A percentile compares a stretch with the other conserved stretches of the same genome.
Evolutionary conservation across 1,284 basidiomycete genomes (phyloP).

Genomic region (Moesziomyces sp.): DNA sequence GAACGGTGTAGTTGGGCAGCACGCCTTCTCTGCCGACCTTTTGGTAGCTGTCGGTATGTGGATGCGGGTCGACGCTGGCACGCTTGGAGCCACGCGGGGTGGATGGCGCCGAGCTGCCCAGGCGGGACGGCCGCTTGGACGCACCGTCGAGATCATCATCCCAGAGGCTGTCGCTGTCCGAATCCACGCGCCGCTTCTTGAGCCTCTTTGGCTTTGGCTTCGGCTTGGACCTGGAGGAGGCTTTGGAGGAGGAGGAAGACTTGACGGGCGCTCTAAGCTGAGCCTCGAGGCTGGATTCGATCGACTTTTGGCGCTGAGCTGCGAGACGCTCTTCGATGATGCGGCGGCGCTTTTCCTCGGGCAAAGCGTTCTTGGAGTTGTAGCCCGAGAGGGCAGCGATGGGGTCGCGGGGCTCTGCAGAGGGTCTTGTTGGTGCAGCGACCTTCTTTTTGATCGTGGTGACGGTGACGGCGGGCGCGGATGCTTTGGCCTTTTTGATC

Average conservation of each 20-base stretch:
- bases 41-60: conserved; percentile 37
- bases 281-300: conserved; percentile 35
- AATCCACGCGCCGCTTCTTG: conserved; percentile 20
- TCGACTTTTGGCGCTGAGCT: conserved; percentile 40
- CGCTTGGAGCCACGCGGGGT: conserved; percentile 40
- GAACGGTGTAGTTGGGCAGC: conserved; percentile 38
- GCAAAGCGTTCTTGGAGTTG: conserved; percentile 44
- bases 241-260: conserved; percentile 15
- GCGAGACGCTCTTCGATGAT: conserved; percentile 51
- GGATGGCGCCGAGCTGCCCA: conserved; percentile 18
- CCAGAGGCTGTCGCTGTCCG: conserved; percentile 14
- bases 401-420: conserved; percentile 30
- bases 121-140: conserved; percentile 7
- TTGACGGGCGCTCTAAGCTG: conserved; percentile 28
- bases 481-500: conserved; percentile 29
- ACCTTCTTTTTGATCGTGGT: conserved; percentile 38
- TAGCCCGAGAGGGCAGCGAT: conserved; percentile 41
- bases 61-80: conserved; percentile 42
- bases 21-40: conserved; percentile 46
- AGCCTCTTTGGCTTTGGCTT: conserved; percentile 13
- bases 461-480: conserved; percentile 32
- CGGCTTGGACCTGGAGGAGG: conserved; percentile 8
- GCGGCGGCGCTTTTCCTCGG: conserved; percentile 47
- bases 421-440: conserved; percentile 18
- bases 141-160: conserved; percentile 13